Percentiles rank a stretch among this genome's conserved stretches.
Evolutionary conservation across 257 asterid species (phyloP).

Genomic region (Voacanga thouarsii): DNA sequence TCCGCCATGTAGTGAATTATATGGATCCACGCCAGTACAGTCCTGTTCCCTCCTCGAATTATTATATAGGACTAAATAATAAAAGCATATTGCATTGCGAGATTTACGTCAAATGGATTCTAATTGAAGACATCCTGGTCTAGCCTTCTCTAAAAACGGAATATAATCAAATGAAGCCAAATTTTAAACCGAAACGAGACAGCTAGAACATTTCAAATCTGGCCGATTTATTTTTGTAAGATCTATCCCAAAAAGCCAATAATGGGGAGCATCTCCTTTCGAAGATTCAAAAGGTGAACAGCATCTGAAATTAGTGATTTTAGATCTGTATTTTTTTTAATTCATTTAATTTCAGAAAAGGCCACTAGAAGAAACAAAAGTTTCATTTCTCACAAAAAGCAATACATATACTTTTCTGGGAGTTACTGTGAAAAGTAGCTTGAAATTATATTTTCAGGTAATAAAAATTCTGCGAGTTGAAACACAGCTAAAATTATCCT

Average conservation of each 20-base stretch:
- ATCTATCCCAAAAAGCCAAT: slow-evolving; percentile 1
- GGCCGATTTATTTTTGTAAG: slow-evolving; percentile 1
- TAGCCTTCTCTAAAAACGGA: background rate
- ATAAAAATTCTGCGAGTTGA: background rate
- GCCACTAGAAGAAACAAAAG: background rate
- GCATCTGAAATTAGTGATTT: background rate
- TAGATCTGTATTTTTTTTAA: background rate
- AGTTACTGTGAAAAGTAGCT: background rate
- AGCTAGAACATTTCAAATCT: slow-evolving; percentile 12
- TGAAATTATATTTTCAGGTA: background rate
- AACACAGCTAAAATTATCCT: background rate
- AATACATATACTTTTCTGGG: background rate
- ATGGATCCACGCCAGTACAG: background rate
- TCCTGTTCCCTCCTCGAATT: background rate
- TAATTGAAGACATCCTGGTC: background rate
- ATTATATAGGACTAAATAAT: background rate
- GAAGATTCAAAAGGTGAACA: slow-evolving; percentile 10
- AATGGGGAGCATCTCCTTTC: background rate
- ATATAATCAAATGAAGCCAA: slow-evolving; percentile 9
- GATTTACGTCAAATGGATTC: background rate
- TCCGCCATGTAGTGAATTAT: background rate
- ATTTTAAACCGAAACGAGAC: slow-evolving; percentile 9
- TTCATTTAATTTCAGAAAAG: background rate
- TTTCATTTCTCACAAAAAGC: background rate
- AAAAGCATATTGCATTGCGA: background rate